Evolutionary conservation across 345 rosid genomes (phyloP), one percentile per base, ranked within the genome.

Genomic region (Citrus trifoliata): DNA sequence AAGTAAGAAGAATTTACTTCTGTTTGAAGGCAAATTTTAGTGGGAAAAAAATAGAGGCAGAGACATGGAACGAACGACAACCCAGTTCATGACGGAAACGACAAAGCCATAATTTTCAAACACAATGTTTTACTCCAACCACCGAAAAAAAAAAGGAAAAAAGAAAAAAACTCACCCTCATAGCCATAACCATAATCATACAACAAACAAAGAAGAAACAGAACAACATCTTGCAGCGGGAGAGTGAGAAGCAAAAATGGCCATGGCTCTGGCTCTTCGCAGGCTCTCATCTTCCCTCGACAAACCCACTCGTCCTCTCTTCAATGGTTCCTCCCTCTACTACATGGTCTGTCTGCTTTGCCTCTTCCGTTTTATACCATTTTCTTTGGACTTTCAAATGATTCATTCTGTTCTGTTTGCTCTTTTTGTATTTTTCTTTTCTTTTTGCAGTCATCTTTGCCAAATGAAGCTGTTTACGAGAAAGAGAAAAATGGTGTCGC

Each of bases 241-340:
- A 28, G 68, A 32, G 68, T 56, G n/a, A 69, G 79, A 79, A 70
- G 67, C 75, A 81, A 71, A 81, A 79, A 92, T 93, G 97, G 97
- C 93, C 2, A 91, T 93, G 98, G 97, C 99, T 27, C 86, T 90
- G 97, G 97, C 98, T 78, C 92, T 96, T 76, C 95, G 98, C 70
- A 86, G 98, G 53, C 98, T 96, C 83, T 93, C 98, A 27, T 92
- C 98, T 76, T 90, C 98, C 62, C 33, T 90, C 46, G 88, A 93
- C 80, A 90, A 89, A 85, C 92, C 98, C 61, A 75, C 88, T 81
- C 97, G 95, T 55, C 97, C 98, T 86, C 89, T 96, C 84, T 80
- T 85, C 86, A 86, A 81, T 76, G 86, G 90, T 82, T 66, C 92
- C 51, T 83, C 95, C 60, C 83, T 90, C 77, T 88, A 85, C 74